Conservation (phyloP, 1,139 yeast genomes). For the Scheffersomyces titani region DNA sequence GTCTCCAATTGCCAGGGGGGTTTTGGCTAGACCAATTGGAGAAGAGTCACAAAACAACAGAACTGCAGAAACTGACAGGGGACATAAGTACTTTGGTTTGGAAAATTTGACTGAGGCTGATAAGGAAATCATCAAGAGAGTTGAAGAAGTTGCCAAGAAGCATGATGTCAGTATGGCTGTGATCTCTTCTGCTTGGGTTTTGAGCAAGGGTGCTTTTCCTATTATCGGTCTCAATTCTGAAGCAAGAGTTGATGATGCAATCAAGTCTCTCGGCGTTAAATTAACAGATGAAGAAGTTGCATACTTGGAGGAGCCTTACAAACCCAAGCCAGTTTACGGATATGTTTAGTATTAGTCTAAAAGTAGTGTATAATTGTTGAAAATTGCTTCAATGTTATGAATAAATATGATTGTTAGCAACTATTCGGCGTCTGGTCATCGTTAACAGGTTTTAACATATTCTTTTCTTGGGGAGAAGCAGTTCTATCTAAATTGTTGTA, state of each 20-base stretch:
- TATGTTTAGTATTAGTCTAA: no score
- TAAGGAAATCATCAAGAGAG: conserved; percentile 48
- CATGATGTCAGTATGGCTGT: conserved; percentile 52
- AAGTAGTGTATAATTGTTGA: no score
- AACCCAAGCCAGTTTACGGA: conserved; percentile 6
- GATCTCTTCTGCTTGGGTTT: conserved; percentile 56
- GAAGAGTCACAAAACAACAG: conserved; percentile 17
- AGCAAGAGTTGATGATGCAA: conserved; percentile 54
- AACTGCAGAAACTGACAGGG: conserved; percentile 17
- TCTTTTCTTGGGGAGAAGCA: no score
- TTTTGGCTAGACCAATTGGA: conserved; percentile 42
- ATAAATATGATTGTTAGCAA: no score
- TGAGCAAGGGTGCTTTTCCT: conserved; percentile 51
- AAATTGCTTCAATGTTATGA: no score
- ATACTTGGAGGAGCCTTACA: conserved; percentile 53
- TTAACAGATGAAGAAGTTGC: conserved; percentile 46
- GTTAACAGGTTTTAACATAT: no score
- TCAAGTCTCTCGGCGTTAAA: conserved; percentile 43
- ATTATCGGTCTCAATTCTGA: conserved; percentile 55
- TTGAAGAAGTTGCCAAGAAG: conserved; percentile 52
- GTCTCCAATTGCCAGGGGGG: conserved; percentile 52
- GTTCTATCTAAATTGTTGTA: no score
- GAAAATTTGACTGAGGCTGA: conserved; percentile 15
- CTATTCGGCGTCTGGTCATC: no score
- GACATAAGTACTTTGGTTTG: conserved; percentile 10